Percentiles rank a stretch among this genome's conserved stretches.
These are phyloP conservation scores for Sporothrix luriei DNA, from an alignment of 2,329 filamentous ascomycete species.

Conservation along the genomic window DNA sequence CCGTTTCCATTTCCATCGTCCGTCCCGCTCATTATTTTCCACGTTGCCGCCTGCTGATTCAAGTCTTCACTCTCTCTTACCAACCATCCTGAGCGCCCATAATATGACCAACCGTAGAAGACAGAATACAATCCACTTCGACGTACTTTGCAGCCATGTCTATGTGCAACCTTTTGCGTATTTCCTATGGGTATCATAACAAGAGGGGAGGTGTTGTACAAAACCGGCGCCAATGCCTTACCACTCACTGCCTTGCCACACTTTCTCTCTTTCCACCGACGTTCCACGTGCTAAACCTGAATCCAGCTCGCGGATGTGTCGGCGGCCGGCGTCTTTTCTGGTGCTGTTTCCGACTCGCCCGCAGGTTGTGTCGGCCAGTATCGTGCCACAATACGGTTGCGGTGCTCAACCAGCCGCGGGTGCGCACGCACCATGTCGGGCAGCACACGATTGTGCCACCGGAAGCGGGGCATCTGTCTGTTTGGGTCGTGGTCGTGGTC, in stretches of 20 bases:
- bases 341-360: no score
- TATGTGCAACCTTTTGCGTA: not conserved
- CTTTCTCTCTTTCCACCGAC: no score
- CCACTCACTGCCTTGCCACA: no score
- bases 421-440: conserved; percentile 58
- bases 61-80: not conserved
- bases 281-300: conserved; percentile 24
- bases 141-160: no score
- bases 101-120: not conserved
- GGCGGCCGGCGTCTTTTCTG: not conserved
- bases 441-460: conserved; percentile 67
- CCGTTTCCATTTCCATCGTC: not conserved
- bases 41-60: not conserved
- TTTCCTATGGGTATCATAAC: conserved; percentile 23
- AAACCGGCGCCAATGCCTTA: not conserved
- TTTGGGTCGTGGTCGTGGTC: not conserved
- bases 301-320: conserved; percentile 31
- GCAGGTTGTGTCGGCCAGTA: conserved; percentile 38
- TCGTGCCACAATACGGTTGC: conserved; percentile 47
- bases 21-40: not conserved
- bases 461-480: conserved; percentile 44
- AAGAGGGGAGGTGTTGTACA: conserved; percentile 8
- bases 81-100: not conserved
- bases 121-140: not conserved
- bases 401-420: conserved; percentile 66